Evolutionary conservation across 148 eudicot species (phyloP).

Genomic region (Rhododendron kiyosumense): DNA sequence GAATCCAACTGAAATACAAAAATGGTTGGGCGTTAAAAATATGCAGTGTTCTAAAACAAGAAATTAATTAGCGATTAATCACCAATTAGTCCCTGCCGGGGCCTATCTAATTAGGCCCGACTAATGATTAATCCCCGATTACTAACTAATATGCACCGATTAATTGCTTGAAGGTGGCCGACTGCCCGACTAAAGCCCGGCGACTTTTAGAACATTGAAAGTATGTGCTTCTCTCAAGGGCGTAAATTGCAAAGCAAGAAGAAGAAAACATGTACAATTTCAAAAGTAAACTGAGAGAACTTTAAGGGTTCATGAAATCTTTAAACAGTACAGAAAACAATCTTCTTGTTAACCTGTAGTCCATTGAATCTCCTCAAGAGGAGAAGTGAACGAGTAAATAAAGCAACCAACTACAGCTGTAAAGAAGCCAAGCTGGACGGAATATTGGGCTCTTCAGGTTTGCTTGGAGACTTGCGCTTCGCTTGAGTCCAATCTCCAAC

Average conservation of each 20-base stretch:
- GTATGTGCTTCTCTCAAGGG: constrained; percentile 2
- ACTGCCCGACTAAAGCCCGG: too few species aligned
- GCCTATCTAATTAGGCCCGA: too few species aligned
- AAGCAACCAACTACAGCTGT: background rate
- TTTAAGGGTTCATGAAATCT: background rate
- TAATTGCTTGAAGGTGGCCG: too few species aligned
- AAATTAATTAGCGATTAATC: too few species aligned
- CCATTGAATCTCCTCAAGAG: background rate
- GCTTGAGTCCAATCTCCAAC: background rate
- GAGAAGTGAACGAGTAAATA: background rate
- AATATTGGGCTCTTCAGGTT: background rate
- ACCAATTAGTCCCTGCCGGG: too few species aligned
- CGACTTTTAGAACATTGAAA: too few species aligned
- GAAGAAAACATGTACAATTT: background rate
- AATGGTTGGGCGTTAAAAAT: background rate
- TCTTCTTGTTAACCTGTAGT: background rate
- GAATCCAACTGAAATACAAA: background rate
- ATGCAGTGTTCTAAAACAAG: background rate
- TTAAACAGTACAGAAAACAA: background rate
- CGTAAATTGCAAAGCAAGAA: constrained; percentile 14
- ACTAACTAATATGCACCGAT: too few species aligned
- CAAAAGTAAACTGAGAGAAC: background rate
- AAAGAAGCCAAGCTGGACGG: background rate
- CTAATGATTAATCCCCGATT: too few species aligned
- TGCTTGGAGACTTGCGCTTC: background rate